Percentiles rank a stretch among this genome's conserved stretches.
Evolutionary conservation across 768 basidiomycete species (phyloP).

Genomic region (Lyophyllum shimeji): DNA sequence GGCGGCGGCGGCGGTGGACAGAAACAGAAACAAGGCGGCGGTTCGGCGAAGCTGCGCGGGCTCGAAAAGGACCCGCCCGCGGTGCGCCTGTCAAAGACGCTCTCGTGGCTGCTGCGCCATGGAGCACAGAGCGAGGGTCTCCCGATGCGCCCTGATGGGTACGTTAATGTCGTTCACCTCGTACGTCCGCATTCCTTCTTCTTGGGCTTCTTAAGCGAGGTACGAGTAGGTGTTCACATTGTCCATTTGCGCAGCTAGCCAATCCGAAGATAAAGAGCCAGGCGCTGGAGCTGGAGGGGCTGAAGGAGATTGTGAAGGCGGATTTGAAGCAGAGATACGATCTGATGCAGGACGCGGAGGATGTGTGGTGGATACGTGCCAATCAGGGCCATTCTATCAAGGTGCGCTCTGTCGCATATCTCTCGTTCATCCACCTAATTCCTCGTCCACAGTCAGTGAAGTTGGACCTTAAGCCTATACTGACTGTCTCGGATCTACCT

Average conservation of each 20-base stretch:
- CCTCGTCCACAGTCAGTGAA: slow-evolving; percentile 54
- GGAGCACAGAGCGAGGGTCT: slow-evolving; percentile 78
- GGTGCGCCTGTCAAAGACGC: slow-evolving; percentile 76
- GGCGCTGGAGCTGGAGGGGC: slow-evolving; percentile 46
- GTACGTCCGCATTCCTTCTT: slow-evolving; percentile 62
- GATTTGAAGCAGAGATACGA: slow-evolving; percentile 71
- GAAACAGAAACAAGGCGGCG: slow-evolving; percentile 16
- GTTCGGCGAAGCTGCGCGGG: slow-evolving; percentile 50
- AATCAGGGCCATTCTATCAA: slow-evolving; percentile 89
- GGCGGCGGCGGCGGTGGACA: slow-evolving; percentile 5
- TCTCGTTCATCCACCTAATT: background rate
- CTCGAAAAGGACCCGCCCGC: slow-evolving; percentile 63
- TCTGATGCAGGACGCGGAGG: slow-evolving; percentile 51
- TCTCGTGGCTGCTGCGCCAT: slow-evolving; percentile 92
- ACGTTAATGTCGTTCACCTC: slow-evolving; percentile 76
- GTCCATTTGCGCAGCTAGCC: slow-evolving; percentile 55
- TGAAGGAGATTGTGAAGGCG: slow-evolving; percentile 64
- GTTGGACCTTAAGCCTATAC: slow-evolving; percentile 62
- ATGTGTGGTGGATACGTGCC: slow-evolving; percentile 84
- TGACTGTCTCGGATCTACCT: slow-evolving; percentile 61
- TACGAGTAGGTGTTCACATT: background rate
- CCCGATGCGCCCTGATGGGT: slow-evolving; percentile 81
- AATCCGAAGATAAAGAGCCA: slow-evolving; percentile 62
- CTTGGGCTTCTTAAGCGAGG: background rate
- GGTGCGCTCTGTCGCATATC: slow-evolving; percentile 36